A percentile compares a stretch with the other conserved stretches of the same genome.
These are phyloP conservation scores for Crotalaria pallida DNA, from an alignment of 306 rosid species.

Conservation along the genomic window DNA sequence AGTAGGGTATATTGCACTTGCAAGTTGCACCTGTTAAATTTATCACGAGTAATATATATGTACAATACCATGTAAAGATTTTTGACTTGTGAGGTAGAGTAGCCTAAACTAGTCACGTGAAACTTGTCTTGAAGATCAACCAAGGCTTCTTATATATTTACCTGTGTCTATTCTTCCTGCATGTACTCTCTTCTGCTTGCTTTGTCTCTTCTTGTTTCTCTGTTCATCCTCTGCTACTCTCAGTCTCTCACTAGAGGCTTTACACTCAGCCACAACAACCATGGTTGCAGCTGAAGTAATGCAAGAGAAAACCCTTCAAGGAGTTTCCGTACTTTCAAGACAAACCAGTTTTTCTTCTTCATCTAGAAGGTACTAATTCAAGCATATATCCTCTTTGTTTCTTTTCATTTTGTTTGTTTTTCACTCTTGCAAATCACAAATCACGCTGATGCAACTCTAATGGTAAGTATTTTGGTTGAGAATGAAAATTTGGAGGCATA, in stretches of 20 bases:
- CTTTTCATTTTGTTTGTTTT: not conserved
- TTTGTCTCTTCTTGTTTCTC: not conserved
- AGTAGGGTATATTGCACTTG: too few relatives aligned
- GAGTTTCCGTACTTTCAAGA: conserved; percentile 39
- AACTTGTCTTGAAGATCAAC: not conserved
- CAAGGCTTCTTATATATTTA: conserved; percentile 8
- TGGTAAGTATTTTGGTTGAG: not conserved
- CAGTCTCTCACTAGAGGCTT: too few relatives aligned
- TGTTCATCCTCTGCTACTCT: not conserved
- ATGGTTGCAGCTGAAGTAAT: conserved; percentile 62
- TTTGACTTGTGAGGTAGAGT: too few relatives aligned
- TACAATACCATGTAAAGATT: too few relatives aligned
- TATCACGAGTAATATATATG: too few relatives aligned
- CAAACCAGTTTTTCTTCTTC: conserved; percentile 33
- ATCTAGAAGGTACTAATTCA: conserved; percentile 45
- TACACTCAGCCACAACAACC: not conserved
- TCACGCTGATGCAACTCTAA: not conserved
- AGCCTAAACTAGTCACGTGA: too few relatives aligned
- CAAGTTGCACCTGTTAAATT: too few relatives aligned
- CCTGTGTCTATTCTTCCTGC: not conserved
- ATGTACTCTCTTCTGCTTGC: not conserved
- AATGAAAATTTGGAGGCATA: not conserved
- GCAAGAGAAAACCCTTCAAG: conserved; percentile 48
- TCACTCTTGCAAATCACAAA: not conserved
- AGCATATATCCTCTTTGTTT: not conserved